phyloP scores from a whole-genome alignment of 2,329 filamentous ascomycete genomes.

The Paecilomyces sp. region DNA sequence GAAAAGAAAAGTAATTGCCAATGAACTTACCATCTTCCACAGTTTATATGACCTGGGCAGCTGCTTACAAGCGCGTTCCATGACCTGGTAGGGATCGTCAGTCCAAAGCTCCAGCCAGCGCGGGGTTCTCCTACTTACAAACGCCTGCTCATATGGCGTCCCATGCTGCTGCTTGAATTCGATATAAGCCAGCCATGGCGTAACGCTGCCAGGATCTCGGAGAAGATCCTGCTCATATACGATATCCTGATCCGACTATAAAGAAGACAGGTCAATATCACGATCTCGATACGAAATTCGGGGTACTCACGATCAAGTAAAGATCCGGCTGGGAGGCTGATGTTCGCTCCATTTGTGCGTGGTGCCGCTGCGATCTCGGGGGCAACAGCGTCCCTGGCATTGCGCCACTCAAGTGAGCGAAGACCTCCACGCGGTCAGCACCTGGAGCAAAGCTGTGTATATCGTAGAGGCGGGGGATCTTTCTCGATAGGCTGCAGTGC shows the following conservation, averaged over 20 bases:
- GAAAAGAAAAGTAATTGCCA: background rate
- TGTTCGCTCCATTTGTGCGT: constrained; percentile 36
- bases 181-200: constrained; percentile 93
- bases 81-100: constrained; percentile 1
- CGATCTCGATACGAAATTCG: constrained; percentile 11
- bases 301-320: constrained; percentile 37
- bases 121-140: constrained; percentile 37
- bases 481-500: constrained; percentile 18
- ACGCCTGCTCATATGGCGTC: constrained; percentile 75
- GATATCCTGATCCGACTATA: constrained; percentile 75
- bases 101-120: background rate
- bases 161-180: constrained; percentile 86
- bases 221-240: constrained; percentile 95
- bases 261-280: constrained; percentile 28
- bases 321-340: constrained; percentile 35
- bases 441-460: constrained; percentile 13
- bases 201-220: constrained; percentile 75
- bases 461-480: constrained; percentile 19
- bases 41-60: constrained; percentile 71
- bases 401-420: constrained; percentile 34
- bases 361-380: constrained; percentile 37
- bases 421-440: constrained; percentile 26
- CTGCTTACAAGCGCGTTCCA: constrained; percentile 1
- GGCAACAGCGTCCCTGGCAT: constrained; percentile 46
- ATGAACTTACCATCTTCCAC: constrained; percentile 73